Evolutionary conservation across 2,329 filamentous ascomycete species (phyloP), one percentile per base, ranked within the genome.

Genomic region (Zelopaecilomyces penicillatus): DNA sequence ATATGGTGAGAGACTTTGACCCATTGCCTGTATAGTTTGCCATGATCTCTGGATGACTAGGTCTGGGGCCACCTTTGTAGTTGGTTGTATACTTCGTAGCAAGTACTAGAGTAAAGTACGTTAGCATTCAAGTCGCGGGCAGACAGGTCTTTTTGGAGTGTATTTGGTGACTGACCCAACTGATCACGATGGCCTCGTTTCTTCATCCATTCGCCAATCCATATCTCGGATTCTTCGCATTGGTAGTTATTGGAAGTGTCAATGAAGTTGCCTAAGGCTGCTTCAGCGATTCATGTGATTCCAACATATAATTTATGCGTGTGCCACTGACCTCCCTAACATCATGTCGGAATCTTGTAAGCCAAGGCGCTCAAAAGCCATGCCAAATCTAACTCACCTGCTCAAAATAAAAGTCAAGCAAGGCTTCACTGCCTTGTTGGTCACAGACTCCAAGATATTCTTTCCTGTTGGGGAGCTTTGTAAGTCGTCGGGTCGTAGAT

Each of bases 171-270:
- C 68, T 48, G 54, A 75, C 73, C 69, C 62, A 87, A 76, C 57
- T 84, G 69, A 52, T 85, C 82, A 27, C 84, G 74, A 47, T 76
- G 76, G n/a, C 73, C 69, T 7, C 79, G 74, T 49, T 73, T 72
- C 54, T 71, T 69, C 78, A 85, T 82, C 82, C 83, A 87, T 52
- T 83, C 80, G 32, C 83, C 83, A 45, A 87, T 67, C 76, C 82
- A 83, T 42, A 56, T 61, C 61, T 87, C 83, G 1, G 76, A 77
- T 59, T 85, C 71, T 48, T 68, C 70, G 44, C 69, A 65, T 53
- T 84, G 82, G 63, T 87, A 87, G 60, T 81, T 82, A 65, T 80
- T 83, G 47, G 81, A 57, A 0, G 81, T 85, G 59, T 87, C 84
- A 56, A 87, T 81, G 61, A 87, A 87, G 64, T 87, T 87, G 27